A percentile compares a stretch with the other conserved stretches of the same genome.
phyloP scores from a whole-genome alignment of 495 filamentous ascomycete genomes.

The Halenospora varia region DNA sequence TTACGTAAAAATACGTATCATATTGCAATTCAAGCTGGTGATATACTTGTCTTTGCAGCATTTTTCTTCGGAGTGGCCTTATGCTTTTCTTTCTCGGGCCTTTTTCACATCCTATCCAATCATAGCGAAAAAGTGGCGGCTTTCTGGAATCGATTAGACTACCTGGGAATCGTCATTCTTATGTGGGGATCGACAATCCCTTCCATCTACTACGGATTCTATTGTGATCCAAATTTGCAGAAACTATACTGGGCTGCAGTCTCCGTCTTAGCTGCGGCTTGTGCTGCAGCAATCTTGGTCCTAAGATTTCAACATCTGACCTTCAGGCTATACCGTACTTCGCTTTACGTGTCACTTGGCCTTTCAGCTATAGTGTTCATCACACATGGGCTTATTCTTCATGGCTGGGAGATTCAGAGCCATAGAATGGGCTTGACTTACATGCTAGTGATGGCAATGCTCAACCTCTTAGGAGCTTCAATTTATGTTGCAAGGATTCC shows the following conservation, averaged over 20 bases:
- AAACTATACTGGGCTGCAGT: slow-evolving; percentile 35
- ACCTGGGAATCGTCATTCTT: slow-evolving; percentile 47
- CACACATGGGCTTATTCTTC: slow-evolving; percentile 32
- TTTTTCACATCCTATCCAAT: slow-evolving; percentile 45
- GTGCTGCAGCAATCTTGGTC: slow-evolving; percentile 63
- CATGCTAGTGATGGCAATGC: slow-evolving; percentile 58
- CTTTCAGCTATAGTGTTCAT: slow-evolving; percentile 73
- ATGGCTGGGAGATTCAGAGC: slow-evolving; percentile 62
- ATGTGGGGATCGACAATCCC: slow-evolving; percentile 52
- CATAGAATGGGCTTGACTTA: slow-evolving; percentile 75
- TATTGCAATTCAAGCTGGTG: slow-evolving; percentile 26
- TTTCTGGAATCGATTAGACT: slow-evolving; percentile 43
- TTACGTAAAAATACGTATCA: slow-evolving; percentile 29
- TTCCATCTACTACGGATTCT: slow-evolving; percentile 49
- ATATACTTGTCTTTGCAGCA: slow-evolving; percentile 39
- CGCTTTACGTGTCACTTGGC: slow-evolving; percentile 86
- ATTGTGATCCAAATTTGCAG: slow-evolving; percentile 32
- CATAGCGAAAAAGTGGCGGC: slow-evolving; percentile 37
- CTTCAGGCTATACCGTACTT: slow-evolving; percentile 78
- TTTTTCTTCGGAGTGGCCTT: slow-evolving; percentile 46
- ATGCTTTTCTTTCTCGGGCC: slow-evolving; percentile 46
- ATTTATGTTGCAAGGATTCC: slow-evolving; percentile 64
- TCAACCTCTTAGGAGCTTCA: slow-evolving; percentile 80
- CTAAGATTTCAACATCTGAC: slow-evolving; percentile 72
- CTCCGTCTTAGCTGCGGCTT: slow-evolving; percentile 51